Percentiles rank a stretch among this genome's conserved stretches.
Evolutionary conservation across 169 alveolate species (phyloP).

Genomic region (Plasmodium vinckei): DNA sequence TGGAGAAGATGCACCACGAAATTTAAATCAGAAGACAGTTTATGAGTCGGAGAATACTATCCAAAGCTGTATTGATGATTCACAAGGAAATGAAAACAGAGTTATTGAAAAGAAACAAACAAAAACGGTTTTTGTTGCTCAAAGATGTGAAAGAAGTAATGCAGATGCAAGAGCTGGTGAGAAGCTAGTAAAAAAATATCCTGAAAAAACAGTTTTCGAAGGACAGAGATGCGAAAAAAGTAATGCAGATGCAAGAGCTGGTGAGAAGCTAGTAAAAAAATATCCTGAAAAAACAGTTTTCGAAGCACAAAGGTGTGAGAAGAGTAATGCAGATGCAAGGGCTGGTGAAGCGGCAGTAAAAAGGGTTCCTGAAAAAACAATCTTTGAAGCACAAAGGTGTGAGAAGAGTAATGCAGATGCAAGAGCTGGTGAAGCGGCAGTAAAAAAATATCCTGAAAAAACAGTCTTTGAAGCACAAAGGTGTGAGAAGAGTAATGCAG

Average conservation of each 20-base stretch:
- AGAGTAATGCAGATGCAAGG: slow-evolving; percentile 34
- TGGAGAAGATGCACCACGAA: slow-evolving; percentile 46
- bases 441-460: slow-evolving; percentile 10
- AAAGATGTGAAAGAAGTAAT: slow-evolving; percentile 23
- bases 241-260: slow-evolving; percentile 49
- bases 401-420: slow-evolving; percentile 39
- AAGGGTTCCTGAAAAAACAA: slow-evolving; percentile 7
- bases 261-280: slow-evolving; percentile 3
- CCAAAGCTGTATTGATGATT: background rate
- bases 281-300: slow-evolving; percentile 14
- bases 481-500: slow-evolving; percentile 10
- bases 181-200: background rate
- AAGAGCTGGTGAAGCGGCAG: slow-evolving; percentile 14
- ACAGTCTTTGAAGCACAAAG: slow-evolving; percentile 19
- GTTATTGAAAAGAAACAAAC: slow-evolving; percentile 2
- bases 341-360: background rate
- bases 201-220: slow-evolving; percentile 22
- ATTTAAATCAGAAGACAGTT: background rate
- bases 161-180: slow-evolving; percentile 30
- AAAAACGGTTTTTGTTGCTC: slow-evolving; percentile 17
- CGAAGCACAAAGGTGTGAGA: slow-evolving; percentile 29
- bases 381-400: slow-evolving; percentile 20
- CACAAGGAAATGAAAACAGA: background rate
- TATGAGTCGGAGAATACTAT: slow-evolving; percentile 11
- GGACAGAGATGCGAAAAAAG: slow-evolving; percentile 14